These are phyloP conservation scores for Rossbeevera mucosa DNA, from an alignment of 768 basidiomycete genomes.

Conservation along the genomic window DNA sequence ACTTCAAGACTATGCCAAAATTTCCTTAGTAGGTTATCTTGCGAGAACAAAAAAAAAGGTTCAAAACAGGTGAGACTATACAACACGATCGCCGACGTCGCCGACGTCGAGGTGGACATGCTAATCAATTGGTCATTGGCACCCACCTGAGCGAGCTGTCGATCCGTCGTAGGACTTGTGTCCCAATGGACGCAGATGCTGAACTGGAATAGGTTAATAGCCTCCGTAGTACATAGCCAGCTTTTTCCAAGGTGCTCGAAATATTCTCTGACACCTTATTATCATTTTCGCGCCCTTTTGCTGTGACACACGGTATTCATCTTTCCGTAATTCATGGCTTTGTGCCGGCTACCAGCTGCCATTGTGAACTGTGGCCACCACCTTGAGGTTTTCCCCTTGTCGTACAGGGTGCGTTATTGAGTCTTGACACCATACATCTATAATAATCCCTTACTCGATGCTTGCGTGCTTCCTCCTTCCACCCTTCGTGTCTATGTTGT, in stretches of 20 bases:
- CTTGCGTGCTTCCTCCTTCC: no score
- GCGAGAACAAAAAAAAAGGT: neutral
- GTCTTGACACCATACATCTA: no score
- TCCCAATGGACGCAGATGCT: neutral
- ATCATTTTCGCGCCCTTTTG: no score
- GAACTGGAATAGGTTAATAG: neutral
- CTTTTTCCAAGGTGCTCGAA: neutral
- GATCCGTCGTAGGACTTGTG: neutral
- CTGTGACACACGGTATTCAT: no score
- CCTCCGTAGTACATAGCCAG: neutral
- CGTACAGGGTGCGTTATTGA: neutral
- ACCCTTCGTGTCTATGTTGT: no score
- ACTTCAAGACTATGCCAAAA: neutral
- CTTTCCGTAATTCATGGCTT: neutral
- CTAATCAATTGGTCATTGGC: neutral
- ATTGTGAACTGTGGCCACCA: no score
- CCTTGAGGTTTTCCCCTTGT: neutral
- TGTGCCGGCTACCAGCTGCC: neutral
- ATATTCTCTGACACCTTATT: neutral
- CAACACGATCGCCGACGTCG: no score
- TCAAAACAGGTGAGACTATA: neutral
- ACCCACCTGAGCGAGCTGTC: neutral
- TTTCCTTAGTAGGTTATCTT: neutral
- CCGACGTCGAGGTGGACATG: neutral
- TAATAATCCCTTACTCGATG: no score